Conservation (phyloP, 257 asterid species). For the Primulina eburnea region DNA sequence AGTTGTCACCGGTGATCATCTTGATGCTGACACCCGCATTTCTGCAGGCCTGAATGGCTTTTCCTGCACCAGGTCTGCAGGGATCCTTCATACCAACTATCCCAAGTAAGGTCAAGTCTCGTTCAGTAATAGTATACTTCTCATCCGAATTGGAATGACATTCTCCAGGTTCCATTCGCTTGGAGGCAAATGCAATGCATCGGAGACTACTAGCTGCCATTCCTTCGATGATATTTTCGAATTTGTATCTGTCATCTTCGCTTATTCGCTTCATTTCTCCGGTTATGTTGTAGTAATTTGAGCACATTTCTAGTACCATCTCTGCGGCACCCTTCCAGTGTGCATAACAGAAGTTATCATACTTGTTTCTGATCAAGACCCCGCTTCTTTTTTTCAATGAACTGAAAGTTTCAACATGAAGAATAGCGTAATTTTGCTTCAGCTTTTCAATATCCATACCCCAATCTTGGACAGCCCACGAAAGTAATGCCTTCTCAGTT, state of each 20-base stretch:
- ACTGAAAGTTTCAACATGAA: slow-evolving; percentile 25
- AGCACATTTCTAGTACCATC: slow-evolving; percentile 55
- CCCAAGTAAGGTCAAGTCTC: slow-evolving; percentile 46
- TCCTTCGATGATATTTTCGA: slow-evolving; percentile 39
- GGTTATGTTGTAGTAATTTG: slow-evolving; percentile 40
- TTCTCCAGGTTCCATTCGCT: slow-evolving; percentile 22
- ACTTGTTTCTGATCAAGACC: not conserved
- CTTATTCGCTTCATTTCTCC: slow-evolving; percentile 41
- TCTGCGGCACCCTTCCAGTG: slow-evolving; percentile 95
- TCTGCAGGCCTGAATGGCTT: slow-evolving; percentile 46
- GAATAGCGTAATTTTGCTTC: not conserved
- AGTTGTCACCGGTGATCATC: slow-evolving; percentile 82
- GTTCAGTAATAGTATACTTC: slow-evolving; percentile 19
- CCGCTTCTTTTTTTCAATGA: slow-evolving; percentile 26
- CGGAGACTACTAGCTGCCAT: slow-evolving; percentile 74
- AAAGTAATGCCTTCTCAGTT: slow-evolving; percentile 37
- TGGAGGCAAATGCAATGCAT: slow-evolving; percentile 72
- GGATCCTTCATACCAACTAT: slow-evolving; percentile 72
- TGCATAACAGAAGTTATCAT: slow-evolving; percentile 35
- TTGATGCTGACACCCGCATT: slow-evolving; percentile 59
- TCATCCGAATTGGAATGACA: slow-evolving; percentile 23
- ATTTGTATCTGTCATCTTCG: slow-evolving; percentile 25
- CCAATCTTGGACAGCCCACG: slow-evolving; percentile 29
- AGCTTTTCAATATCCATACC: slow-evolving; percentile 25
- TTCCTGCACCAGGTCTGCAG: slow-evolving; percentile 50